Evolutionary conservation across 495 filamentous ascomycete genomes (phyloP).

Genomic region (Neurospora discreta): DNA sequence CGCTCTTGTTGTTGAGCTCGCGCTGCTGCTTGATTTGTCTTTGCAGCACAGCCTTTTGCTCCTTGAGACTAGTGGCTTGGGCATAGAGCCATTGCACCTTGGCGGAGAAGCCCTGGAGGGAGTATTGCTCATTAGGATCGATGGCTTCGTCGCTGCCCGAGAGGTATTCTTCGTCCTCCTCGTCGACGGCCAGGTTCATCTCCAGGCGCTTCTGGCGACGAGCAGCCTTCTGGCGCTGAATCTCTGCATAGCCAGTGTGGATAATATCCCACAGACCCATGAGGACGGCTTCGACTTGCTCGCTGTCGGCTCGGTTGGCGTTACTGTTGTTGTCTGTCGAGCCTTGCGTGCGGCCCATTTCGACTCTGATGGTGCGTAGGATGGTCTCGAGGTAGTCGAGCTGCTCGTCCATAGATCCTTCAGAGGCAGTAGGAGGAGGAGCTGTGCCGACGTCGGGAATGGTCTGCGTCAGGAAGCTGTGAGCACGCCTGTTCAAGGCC

Average conservation of each 20-base stretch:
- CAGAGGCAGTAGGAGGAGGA: slow-evolving; percentile 15
- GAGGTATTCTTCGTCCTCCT: slow-evolving; percentile 35
- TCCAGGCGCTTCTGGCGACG: slow-evolving; percentile 35
- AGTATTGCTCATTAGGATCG: slow-evolving; percentile 48
- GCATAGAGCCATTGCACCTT: slow-evolving; percentile 68
- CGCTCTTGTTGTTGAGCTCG: slow-evolving; percentile 63
- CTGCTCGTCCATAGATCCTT: slow-evolving; percentile 23
- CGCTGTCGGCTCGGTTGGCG: slow-evolving; percentile 27
- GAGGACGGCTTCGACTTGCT: slow-evolving; percentile 50
- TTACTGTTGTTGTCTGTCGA: slow-evolving; percentile 9
- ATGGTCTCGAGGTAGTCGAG: slow-evolving; percentile 30
- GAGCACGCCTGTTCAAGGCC: slow-evolving; percentile 21
- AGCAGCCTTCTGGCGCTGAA: slow-evolving; percentile 40
- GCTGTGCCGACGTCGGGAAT: slow-evolving; percentile 12
- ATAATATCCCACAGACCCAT: slow-evolving; percentile 66
- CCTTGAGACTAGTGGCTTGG: slow-evolving; percentile 52
- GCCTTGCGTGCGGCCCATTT: slow-evolving; percentile 21
- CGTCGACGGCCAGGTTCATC: slow-evolving; percentile 23
- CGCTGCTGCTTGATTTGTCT: slow-evolving; percentile 89
- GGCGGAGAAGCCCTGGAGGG: slow-evolving; percentile 53
- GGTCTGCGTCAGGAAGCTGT: slow-evolving; percentile 18
- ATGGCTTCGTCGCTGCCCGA: slow-evolving; percentile 38
- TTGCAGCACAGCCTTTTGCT: slow-evolving; percentile 74
- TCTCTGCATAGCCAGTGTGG: slow-evolving; percentile 49
- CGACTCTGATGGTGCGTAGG: slow-evolving; percentile 20